Conservation (phyloP, 192 early-diverging fungal species). For the Backusella morwellensis region DNA sequence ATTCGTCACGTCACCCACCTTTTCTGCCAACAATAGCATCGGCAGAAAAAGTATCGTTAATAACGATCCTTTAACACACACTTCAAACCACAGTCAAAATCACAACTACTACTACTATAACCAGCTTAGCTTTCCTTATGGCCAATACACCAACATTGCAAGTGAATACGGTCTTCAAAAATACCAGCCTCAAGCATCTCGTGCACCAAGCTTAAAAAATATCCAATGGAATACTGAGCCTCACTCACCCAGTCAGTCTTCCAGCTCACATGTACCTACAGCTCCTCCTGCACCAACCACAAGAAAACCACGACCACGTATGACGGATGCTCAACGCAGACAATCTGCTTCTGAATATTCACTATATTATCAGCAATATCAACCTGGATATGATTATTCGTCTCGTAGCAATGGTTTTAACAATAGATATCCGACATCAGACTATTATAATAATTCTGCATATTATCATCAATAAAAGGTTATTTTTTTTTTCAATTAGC, state of each 20-base stretch:
- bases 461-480: background rate
- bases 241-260: background rate
- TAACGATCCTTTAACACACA: background rate
- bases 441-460: background rate
- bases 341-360: slow-evolving; percentile 8
- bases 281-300: background rate
- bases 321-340: slow-evolving; percentile 6
- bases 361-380: background rate
- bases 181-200: background rate
- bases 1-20: background rate
- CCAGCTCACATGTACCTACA: background rate
- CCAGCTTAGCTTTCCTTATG: slow-evolving; percentile 1
- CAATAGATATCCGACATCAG: background rate
- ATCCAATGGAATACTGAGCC: slow-evolving; percentile 14
- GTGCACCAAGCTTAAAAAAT: background rate
- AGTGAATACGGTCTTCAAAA: slow-evolving; percentile 8
- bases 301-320: slow-evolving; percentile 7
- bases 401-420: background rate
- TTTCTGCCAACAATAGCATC: background rate
- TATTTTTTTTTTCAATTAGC: background rate
- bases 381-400: background rate
- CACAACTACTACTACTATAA: background rate
- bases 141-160: background rate
- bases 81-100: background rate
- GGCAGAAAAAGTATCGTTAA: background rate